Percentiles rank a stretch among this genome's conserved stretches.
phyloP scores from a whole-genome alignment of 495 filamentous ascomycete species.

The Neurospora sp. region DNA sequence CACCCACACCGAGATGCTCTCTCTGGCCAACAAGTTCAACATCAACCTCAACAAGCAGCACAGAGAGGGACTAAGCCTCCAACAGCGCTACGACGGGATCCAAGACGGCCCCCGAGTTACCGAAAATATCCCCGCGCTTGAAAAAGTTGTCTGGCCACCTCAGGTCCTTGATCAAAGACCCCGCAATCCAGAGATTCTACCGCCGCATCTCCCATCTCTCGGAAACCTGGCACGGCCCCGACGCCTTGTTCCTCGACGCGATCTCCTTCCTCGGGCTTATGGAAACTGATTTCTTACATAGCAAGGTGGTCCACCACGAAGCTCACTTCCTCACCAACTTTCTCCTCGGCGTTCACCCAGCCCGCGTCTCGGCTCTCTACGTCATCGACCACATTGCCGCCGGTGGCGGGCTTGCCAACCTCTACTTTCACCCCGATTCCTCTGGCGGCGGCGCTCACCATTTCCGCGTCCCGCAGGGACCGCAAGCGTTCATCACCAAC shows the following conservation, averaged over 20 bases:
- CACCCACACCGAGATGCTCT: slow-evolving; percentile 33
- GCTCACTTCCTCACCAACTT: slow-evolving; percentile 27
- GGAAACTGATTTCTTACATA: slow-evolving; percentile 10
- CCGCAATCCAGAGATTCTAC: neutral
- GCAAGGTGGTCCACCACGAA: neutral
- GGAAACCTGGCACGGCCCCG: slow-evolving; percentile 4
- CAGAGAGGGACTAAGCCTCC: slow-evolving; percentile 22
- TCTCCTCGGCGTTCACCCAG: slow-evolving; percentile 35
- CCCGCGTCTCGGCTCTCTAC: slow-evolving; percentile 34
- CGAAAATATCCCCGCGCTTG: neutral
- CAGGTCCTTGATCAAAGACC: slow-evolving; percentile 1
- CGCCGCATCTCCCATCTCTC: neutral
- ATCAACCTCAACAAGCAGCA: slow-evolving; percentile 37
- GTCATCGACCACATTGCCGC: slow-evolving; percentile 41
- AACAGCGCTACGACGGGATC: slow-evolving; percentile 19
- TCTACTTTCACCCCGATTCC: slow-evolving; percentile 25
- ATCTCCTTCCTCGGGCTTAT: slow-evolving; percentile 21
- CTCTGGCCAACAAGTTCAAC: slow-evolving; percentile 23
- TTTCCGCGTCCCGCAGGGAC: slow-evolving; percentile 5
- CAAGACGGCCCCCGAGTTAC: slow-evolving; percentile 2
- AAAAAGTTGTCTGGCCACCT: neutral
- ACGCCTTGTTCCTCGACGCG: slow-evolving; percentile 15
- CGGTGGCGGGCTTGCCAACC: slow-evolving; percentile 31
- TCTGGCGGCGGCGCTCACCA: slow-evolving; percentile 8
- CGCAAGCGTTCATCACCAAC: neutral